phyloP scores from a whole-genome alignment of 2,329 filamentous ascomycete genomes.

The Thermothelomyces thermophilus region DNA sequence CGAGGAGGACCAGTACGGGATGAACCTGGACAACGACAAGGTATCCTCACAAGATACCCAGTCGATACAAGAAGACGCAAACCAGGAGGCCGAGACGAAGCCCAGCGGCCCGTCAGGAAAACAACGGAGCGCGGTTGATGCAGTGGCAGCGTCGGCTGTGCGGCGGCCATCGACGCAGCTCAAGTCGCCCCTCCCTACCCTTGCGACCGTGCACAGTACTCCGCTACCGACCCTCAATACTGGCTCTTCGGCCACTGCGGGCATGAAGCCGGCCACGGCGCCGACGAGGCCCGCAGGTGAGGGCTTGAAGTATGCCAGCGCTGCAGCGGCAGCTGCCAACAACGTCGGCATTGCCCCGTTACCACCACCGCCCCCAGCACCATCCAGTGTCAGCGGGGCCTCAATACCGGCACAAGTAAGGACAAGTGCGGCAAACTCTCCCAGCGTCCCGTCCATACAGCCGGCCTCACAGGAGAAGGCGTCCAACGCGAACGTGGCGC shows the following conservation, averaged over 20 bases:
- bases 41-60: conserved; percentile 93
- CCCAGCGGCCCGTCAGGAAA: conserved; percentile 41
- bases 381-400: conserved; percentile 35
- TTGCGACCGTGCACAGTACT: conserved; percentile 81
- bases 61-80: conserved; percentile 74
- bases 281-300: conserved; percentile 82
- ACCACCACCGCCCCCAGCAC: conserved; percentile 73
- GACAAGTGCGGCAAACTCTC: conserved; percentile 49
- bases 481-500: conserved; percentile 27
- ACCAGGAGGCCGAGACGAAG: conserved; percentile 50
- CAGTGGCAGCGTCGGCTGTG: conserved; percentile 43
- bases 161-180: conserved; percentile 81
- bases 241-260: conserved; percentile 39
- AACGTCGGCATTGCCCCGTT: conserved; percentile 89
- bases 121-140: conserved; percentile 51
- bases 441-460: conserved; percentile 42
- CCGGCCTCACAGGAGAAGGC: conserved; percentile 37
- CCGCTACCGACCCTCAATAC: conserved; percentile 56
- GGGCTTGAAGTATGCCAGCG: conserved; percentile 92
- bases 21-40: conserved; percentile 72
- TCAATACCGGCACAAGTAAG: conserved; percentile 49
- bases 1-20: conserved; percentile 82
- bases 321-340: conserved; percentile 86
- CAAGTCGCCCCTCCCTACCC: conserved; percentile 87
- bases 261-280: conserved; percentile 89